Base-by-base conservation (phyloP, 768 basidiomycete species). In the Leccinum boreale region DNA sequence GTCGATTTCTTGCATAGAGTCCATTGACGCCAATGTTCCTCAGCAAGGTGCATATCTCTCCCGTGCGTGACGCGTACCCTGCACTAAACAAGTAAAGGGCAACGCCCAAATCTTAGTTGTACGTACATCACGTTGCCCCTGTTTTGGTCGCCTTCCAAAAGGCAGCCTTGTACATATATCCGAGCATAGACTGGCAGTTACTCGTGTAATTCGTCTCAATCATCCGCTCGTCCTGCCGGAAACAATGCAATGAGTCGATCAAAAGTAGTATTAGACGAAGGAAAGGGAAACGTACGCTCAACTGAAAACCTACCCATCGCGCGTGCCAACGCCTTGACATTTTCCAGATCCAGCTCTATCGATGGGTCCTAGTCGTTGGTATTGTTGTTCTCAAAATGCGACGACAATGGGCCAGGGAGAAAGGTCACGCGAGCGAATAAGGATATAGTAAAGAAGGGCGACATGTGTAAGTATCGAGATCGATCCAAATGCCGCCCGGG, bases 361-460 rank as follows among this genome's bases (percentile, higher is more conserved):
- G 91, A 93, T 0, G 85, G 80, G 61, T 96, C 92, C 0, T 85
- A 80, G 61, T 96, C 92, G 61, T 85, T 84, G 44, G 85, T 83
- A 55, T 70, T 79, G 67, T 92, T 94, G 72, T 96, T 95, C 67
- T 98, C 96, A 72, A 87, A 97, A 70, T 98, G 96, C 95, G 95
- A 98, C 19, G 97, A 74, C 1, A 96, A 75, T 0, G 96, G 96
- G 3, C 95, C 94, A 87, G 48, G 53, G 50, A 44, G 12, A 21
- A 21, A 21, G 15, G 17, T 17, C 19, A 4, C 23, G 36, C 4
- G 35, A 28, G 26, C 24, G 14, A 39, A 58, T 15, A 23, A 29
- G 4, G 28, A 49, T 6, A 11, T 17, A 26, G 17, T 14, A 36
- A 19, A 28, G 24, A 10, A 2, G n/a, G 39, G 9, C 6, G 4